Evolutionary conservation across 371 early-diverging fungal genomes (phyloP), one percentile per base, ranked within the genome.

Genomic region (Mortierella sp.): DNA sequence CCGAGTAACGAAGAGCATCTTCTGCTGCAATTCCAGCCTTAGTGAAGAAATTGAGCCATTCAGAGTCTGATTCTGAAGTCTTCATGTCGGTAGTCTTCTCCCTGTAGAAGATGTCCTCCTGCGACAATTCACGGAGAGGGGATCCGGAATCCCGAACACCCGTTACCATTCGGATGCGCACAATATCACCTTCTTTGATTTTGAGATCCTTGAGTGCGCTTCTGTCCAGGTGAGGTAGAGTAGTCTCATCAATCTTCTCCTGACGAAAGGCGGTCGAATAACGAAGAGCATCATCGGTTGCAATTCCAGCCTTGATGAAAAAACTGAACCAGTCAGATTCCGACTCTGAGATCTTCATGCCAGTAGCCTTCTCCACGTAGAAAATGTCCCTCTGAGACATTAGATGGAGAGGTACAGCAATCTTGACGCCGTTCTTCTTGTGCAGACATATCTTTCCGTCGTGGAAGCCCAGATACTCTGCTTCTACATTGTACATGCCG

Each of bases 391-490:
- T 87, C 26, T 71, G 70, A 19, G 89, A 87, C 82, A 98, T 90
- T 69, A 96, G 96, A 16, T 93, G 91, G 34, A 95, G 78, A 4
- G 96, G 94, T 1, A 98, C 98, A 53, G 89, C 93, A 72, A 98
- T 97, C 67, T 91, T 95, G 67, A 95, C 95, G 54, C 96, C 96
- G 76, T 98, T 98, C 27, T 89, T 79, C 72, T 98, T 98, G 83
- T 95, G 95, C 52, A 98, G 79, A 27, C 95, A 90, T 28, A 96
- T 90, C 67, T 94, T 93, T 58, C 92, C 94, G 52, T 93, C 90
- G 47, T 88, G 83, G 48, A 84, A 83, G 26, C 86, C 83, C 26
- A 97, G 54, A 53, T 91, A 95, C 64, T 94, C 91, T 5, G 98
- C 98, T 43, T 96, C 94, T 1, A 96, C 96, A 54, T 89, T 93